Percentiles rank a stretch among this genome's conserved stretches.
Conservation (phyloP, 2,329 filamentous ascomycete species). For the Metarhizium humberi region DNA sequence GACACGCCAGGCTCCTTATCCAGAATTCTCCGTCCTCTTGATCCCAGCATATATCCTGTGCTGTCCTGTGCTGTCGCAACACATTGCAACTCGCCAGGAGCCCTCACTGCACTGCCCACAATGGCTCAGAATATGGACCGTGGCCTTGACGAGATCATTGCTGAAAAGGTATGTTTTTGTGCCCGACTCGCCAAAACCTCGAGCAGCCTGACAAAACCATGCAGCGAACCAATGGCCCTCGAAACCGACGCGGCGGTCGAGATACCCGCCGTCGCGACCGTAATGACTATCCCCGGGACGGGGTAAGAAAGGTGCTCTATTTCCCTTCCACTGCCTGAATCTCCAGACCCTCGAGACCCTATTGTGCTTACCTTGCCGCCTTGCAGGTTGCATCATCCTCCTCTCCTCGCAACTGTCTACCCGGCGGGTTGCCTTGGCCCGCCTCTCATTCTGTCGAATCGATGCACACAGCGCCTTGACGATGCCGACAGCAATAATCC, state of each 20-base stretch:
- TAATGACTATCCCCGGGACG: constrained; percentile 61
- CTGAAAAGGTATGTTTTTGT: constrained; percentile 31
- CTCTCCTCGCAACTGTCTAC: constrained; percentile 15
- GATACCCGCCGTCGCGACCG: constrained; percentile 24
- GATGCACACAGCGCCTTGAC: constrained; percentile 20
- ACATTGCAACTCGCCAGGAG: background rate
- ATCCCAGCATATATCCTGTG: no score
- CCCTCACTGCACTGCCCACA: constrained; percentile 3
- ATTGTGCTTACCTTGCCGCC: background rate
- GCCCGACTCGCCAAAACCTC: background rate
- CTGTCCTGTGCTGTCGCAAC: background rate
- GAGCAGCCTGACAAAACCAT: background rate
- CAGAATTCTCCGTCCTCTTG: background rate
- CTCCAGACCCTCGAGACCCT: constrained; percentile 1
- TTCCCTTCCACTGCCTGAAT: background rate
- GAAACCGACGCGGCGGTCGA: constrained; percentile 26
- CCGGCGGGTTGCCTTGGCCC: constrained; percentile 19
- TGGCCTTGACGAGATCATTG: constrained; percentile 48
- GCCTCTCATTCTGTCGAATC: constrained; percentile 19
- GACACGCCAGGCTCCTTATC: background rate
- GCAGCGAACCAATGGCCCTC: constrained; percentile 24
- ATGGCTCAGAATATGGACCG: constrained; percentile 41
- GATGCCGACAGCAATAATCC: constrained; percentile 16
- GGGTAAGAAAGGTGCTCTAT: constrained; percentile 64
- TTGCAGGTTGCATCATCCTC: constrained; percentile 26